Conservation (phyloP, 352 stramenopile species). For the Blastocystis sp. region DNA sequence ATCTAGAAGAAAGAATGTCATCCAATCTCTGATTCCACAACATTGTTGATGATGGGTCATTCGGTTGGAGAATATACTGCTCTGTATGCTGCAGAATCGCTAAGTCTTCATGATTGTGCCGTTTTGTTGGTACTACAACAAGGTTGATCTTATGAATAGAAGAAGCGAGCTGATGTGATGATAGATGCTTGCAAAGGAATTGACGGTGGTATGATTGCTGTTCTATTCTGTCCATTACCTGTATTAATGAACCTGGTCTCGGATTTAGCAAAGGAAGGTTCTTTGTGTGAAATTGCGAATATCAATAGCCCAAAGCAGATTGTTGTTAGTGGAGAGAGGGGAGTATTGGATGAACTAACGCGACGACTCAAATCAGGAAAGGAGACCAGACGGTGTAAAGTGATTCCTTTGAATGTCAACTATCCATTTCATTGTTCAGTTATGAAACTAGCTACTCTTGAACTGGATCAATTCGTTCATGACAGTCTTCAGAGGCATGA, state of each 20-base stretch:
- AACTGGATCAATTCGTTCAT: not conserved
- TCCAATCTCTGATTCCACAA: not conserved
- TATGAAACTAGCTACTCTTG: not conserved
- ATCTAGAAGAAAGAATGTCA: not conserved
- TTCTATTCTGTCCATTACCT: not conserved
- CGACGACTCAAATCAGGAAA: not conserved
- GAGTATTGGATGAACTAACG: not conserved
- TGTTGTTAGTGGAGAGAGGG: not conserved
- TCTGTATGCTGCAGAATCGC: not conserved
- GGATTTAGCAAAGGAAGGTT: not conserved
- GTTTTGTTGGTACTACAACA: not conserved
- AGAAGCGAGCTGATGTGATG: not conserved
- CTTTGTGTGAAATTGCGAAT: slow-evolving; percentile 2
- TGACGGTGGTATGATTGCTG: not conserved
- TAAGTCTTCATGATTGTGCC: not conserved
- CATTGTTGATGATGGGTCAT: not conserved
- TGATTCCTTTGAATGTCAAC: not conserved
- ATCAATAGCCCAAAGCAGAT: not conserved
- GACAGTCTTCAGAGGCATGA: not conserved
- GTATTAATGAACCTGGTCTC: not conserved
- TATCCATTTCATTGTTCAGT: slow-evolving; percentile 11
- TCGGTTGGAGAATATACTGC: slow-evolving; percentile 27
- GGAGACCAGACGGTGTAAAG: not conserved
- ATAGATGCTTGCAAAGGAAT: not conserved
- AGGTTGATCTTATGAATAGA: not conserved